Evolutionary conservation across 2,329 filamentous ascomycete species (phyloP).

Genomic region (Hansfordia pulvinata): DNA sequence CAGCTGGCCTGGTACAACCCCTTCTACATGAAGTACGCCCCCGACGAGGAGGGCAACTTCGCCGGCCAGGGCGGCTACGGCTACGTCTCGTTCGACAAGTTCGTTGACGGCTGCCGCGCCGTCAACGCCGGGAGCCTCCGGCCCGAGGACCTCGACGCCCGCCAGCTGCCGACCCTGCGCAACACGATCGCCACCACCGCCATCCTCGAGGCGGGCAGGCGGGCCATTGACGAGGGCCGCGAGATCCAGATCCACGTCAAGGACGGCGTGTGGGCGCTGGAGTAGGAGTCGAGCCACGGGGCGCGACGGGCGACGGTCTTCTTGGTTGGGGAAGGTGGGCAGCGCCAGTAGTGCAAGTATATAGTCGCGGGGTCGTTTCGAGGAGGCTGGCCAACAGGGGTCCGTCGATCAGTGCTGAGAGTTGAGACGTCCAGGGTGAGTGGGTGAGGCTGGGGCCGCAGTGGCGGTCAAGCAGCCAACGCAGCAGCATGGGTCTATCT

Average conservation of each 20-base stretch:
- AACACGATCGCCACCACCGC: conserved; percentile 90
- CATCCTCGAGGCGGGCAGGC: conserved; percentile 75
- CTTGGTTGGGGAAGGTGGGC: too few relatives aligned
- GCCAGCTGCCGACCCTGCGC: conserved; percentile 69
- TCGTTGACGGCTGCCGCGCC: conserved; percentile 72
- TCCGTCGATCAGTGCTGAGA: too few relatives aligned
- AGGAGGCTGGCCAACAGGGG: too few relatives aligned
- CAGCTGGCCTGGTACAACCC: conserved; percentile 82
- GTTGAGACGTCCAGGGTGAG: too few relatives aligned
- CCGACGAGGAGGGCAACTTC: conserved; percentile 91
- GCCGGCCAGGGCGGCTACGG: conserved; percentile 83
- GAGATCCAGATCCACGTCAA: conserved; percentile 60
- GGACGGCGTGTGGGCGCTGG: conserved; percentile 54
- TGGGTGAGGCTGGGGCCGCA: too few relatives aligned
- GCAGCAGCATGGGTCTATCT: too few relatives aligned
- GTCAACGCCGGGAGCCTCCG: conserved; percentile 63
- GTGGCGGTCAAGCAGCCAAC: too few relatives aligned
- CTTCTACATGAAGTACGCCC: conserved; percentile 90
- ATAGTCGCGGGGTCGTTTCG: too few relatives aligned
- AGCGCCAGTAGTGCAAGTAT: too few relatives aligned
- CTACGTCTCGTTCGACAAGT: conserved; percentile 92
- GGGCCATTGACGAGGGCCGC: conserved; percentile 71
- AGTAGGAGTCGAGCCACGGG: too few relatives aligned
- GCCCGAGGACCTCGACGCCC: conserved; percentile 63
- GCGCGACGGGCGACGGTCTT: too few relatives aligned